These are phyloP conservation scores for Mycena capillaripes DNA, from an alignment of 768 basidiomycete genomes.

Conservation along the genomic window DNA sequence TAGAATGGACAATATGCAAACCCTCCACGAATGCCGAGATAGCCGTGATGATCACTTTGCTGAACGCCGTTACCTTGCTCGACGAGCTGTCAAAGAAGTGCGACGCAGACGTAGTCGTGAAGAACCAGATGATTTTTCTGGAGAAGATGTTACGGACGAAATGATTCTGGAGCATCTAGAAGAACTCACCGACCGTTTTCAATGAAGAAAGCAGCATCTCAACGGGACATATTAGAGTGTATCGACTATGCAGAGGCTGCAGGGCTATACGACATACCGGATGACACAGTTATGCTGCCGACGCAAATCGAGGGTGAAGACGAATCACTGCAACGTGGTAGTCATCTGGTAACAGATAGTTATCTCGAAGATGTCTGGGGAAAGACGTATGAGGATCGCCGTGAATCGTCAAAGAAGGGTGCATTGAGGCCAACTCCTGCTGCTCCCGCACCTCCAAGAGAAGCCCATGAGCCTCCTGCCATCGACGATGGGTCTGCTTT, in stretches of 20 bases:
- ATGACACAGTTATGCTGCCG: background rate
- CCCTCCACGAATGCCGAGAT: slow-evolving; percentile 49
- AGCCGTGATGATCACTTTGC: slow-evolving; percentile 49
- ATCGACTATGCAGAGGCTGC: slow-evolving; percentile 15
- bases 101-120: background rate
- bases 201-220: background rate
- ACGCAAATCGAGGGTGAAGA: background rate
- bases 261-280: slow-evolving; percentile 16
- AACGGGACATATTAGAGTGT: slow-evolving; percentile 19
- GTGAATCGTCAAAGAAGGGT: slow-evolving; percentile 26
- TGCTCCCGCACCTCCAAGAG: background rate
- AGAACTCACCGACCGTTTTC: slow-evolving; percentile 16
- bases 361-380: slow-evolving; percentile 32
- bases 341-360: background rate
- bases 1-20: slow-evolving; percentile 56
- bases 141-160: slow-evolving; percentile 21
- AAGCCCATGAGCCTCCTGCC: background rate
- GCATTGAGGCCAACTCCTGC: background rate
- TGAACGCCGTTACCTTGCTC: slow-evolving; percentile 23
- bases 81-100: slow-evolving; percentile 8
- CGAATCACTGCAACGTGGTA: background rate
- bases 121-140: slow-evolving; percentile 12
- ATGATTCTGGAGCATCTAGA: slow-evolving; percentile 38
- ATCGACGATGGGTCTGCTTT: slow-evolving; percentile 24
- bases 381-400: slow-evolving; percentile 34